Evolutionary conservation across 495 filamentous ascomycete species (phyloP).

Genomic region (Penicillium mononematosum): DNA sequence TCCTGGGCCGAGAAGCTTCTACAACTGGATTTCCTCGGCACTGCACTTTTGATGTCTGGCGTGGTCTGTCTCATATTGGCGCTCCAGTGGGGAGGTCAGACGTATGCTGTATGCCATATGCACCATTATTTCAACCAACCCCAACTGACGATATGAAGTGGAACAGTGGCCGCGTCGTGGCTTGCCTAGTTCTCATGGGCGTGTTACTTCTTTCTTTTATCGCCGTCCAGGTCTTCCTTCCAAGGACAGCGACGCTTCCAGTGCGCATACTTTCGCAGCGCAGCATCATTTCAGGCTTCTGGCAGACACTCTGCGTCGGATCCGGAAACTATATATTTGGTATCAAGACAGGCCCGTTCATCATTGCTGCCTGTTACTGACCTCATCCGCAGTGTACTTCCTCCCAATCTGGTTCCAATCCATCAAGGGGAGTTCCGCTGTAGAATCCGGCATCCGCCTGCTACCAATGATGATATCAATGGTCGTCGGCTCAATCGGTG

Average conservation of each 20-base stretch:
- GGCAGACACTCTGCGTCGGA: not conserved
- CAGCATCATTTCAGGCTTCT: not conserved
- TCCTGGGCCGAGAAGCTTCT: not conserved
- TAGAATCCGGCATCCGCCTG: not conserved
- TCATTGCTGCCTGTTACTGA: not conserved
- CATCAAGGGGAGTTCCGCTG: not conserved
- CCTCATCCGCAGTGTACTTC: not conserved
- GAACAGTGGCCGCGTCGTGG: not conserved
- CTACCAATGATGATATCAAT: not conserved
- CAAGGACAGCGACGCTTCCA: not conserved
- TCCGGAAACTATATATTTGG: not conserved
- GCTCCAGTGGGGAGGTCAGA: not conserved
- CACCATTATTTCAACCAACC: not conserved
- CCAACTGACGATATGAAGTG: not conserved
- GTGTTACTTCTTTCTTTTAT: not conserved
- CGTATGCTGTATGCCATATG: not conserved
- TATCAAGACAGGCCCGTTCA: too few species aligned
- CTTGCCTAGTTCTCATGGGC: not conserved
- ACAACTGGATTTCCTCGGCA: not conserved
- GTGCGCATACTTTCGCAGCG: not conserved
- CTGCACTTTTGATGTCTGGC: not conserved
- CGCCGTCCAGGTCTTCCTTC: not conserved
- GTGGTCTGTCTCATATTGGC: not conserved
- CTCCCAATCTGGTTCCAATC: not conserved
- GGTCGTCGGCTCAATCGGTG: not conserved